Percentiles rank a stretch among this genome's conserved stretches.
Conservation (phyloP, 208 protist species). For the Leishmania amazonensis region DNA sequence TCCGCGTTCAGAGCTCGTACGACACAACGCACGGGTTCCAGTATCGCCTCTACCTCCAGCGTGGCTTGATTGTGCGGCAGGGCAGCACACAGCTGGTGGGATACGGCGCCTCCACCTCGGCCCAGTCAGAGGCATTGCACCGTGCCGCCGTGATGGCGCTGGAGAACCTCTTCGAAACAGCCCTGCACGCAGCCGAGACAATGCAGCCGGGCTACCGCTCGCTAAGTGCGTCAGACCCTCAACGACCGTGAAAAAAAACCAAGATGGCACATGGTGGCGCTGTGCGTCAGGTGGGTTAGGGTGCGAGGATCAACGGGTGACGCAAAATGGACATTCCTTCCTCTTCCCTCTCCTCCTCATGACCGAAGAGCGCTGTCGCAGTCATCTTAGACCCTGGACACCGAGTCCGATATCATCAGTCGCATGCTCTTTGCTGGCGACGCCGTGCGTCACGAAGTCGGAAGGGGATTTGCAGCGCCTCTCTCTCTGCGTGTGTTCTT, state of each 20-base stretch:
- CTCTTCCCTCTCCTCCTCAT: background rate
- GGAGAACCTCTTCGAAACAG: constrained; percentile 42
- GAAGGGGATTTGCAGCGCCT: background rate
- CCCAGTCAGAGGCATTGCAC: constrained; percentile 54
- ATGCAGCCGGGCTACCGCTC: constrained; percentile 24
- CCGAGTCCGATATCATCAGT: background rate
- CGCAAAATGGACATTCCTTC: background rate
- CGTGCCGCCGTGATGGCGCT: constrained; percentile 56
- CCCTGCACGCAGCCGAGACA: constrained; percentile 11
- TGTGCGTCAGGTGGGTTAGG: background rate
- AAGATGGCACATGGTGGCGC: background rate
- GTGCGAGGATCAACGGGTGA: background rate
- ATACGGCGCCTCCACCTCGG: constrained; percentile 45
- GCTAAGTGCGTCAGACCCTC: background rate
- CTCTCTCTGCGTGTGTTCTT: background rate
- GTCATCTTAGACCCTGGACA: background rate
- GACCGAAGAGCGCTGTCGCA: background rate
- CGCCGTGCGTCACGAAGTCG: background rate
- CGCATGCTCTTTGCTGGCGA: background rate
- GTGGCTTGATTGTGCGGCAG: constrained; percentile 41
- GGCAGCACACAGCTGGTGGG: constrained; percentile 78
- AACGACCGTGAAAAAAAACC: background rate
- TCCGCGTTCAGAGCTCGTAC: constrained; percentile 60
- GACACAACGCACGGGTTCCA: constrained; percentile 46
- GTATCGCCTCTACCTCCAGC: constrained; percentile 78